Conservation (phyloP, 1,139 yeast species). For the Hansenula anomala region DNA sequence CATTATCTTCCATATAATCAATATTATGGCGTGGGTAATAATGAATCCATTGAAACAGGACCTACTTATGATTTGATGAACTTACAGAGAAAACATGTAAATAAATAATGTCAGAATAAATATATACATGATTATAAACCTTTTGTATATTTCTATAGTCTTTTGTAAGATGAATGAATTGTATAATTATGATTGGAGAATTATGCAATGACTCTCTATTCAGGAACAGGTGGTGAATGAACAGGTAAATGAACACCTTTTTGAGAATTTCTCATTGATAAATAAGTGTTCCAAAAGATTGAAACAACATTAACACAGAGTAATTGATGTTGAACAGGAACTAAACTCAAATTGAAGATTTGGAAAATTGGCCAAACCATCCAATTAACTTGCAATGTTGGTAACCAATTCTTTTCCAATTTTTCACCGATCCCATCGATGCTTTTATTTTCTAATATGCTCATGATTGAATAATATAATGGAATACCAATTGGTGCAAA, state of each 20-base stretch:
- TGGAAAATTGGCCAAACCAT: conserved; percentile 86
- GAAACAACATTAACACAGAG: conserved; percentile 67
- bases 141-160: too few species aligned
- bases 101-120: too few species aligned
- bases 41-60: too few species aligned
- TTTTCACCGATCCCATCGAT: conserved; percentile 13
- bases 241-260: conserved; percentile 22
- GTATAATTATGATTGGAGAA: too few species aligned
- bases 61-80: too few species aligned
- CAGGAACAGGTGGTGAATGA: conserved; percentile 33
- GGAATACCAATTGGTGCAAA: conserved; percentile 80
- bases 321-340: conserved; percentile 68
- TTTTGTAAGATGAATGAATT: too few species aligned
- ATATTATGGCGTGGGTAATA: too few species aligned
- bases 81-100: too few species aligned
- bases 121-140: too few species aligned
- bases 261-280: conserved; percentile 48
- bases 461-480: conserved; percentile 62
- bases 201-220: conserved; percentile 16
- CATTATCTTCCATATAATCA: too few species aligned
- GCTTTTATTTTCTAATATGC: conserved; percentile 51
- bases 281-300: conserved; percentile 80
- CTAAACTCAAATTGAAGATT: conserved; percentile 58
- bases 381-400: conserved; percentile 71
- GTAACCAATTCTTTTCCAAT: conserved; percentile 47